Evolutionary conservation across 257 asterid species (phyloP), one percentile per base, ranked within the genome.

Genomic region (Solanum bulbocastanum): DNA sequence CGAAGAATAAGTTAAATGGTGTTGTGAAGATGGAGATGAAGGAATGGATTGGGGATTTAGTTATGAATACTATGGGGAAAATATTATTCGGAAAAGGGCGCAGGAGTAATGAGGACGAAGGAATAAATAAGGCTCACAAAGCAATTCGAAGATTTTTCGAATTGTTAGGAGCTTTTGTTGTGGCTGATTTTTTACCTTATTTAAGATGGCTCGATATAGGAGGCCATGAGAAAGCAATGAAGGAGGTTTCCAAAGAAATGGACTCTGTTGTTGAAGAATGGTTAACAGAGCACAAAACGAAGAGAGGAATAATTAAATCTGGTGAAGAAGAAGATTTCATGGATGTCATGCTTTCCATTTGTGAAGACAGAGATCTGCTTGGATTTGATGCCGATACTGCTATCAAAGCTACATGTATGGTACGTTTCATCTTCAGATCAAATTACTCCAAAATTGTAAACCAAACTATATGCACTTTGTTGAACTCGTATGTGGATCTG

Each of bases 161-260:
- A 15, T 68, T 86, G 65, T 4, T 87, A 18, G 92, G 91, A 3
- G 69, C 83, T 2, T 73, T 68, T 73, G 76, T 66, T 5, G 79
- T 79, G 23, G 90, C 88, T 3, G 94, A 92, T 27, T 44, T 10
- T 6, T 40, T 92, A 35, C 93, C 92, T 66, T 84, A 11, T 16
- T 35, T 90, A 35, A 58, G 90, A 20, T 81, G 91, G 89, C 14
- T 90, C 1, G 94, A 92, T 37, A 65, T 87, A 3, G 92, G 91
- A 18, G 92, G 92, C 6, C 33, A 88, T 40, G 91, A 88, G 86
- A 89, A 82, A 39, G 88, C 69, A 22, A 89, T 92, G 92, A 92
- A 92, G 20, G 72, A 42, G 35, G 75, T 72, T 83, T 87, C 69
- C 12, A 52, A 84, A 25, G 92, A 88, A 76, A 85, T 84, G 56